phyloP scores from a whole-genome alignment of 164 flowering plant genomes.

The Sedum album region DNA sequence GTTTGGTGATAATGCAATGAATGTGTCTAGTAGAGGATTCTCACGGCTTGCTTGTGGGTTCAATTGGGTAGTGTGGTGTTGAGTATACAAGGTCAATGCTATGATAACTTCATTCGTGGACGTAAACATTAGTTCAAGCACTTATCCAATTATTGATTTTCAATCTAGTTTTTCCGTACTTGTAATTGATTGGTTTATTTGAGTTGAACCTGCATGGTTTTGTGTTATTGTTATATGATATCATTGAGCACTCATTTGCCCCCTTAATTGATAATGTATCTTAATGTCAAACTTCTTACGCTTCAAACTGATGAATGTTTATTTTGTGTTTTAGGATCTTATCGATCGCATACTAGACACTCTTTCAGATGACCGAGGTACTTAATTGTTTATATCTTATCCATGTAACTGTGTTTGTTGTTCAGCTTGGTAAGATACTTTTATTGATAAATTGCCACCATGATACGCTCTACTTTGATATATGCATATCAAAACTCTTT shows the following conservation, averaged over 20 bases:
- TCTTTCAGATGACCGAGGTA: slow-evolving; percentile 58
- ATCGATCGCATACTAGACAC: slow-evolving; percentile 33
- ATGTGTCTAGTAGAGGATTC: not conserved
- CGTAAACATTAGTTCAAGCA: not conserved
- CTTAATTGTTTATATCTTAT: not conserved
- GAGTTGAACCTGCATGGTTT: not conserved
- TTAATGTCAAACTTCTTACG: not conserved
- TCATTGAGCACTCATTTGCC: not conserved
- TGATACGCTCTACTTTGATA: too few species aligned
- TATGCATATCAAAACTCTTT: too few species aligned
- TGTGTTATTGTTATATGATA: too few species aligned
- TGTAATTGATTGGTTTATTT: not conserved
- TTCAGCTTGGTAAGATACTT: too few species aligned
- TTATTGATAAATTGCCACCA: too few species aligned
- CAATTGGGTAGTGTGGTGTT: not conserved
- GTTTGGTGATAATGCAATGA: not conserved
- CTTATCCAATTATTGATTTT: not conserved
- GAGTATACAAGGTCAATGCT: not conserved
- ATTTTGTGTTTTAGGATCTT: slow-evolving; percentile 28
- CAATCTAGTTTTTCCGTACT: not conserved
- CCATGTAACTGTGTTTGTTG: too few species aligned
- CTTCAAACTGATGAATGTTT: not conserved
- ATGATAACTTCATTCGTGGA: not conserved
- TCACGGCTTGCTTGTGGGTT: not conserved
- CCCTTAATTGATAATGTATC: not conserved